Base-by-base conservation (phyloP, 2,329 filamentous ascomycete genomes). In the Stachybotrys chartarum region DNA sequence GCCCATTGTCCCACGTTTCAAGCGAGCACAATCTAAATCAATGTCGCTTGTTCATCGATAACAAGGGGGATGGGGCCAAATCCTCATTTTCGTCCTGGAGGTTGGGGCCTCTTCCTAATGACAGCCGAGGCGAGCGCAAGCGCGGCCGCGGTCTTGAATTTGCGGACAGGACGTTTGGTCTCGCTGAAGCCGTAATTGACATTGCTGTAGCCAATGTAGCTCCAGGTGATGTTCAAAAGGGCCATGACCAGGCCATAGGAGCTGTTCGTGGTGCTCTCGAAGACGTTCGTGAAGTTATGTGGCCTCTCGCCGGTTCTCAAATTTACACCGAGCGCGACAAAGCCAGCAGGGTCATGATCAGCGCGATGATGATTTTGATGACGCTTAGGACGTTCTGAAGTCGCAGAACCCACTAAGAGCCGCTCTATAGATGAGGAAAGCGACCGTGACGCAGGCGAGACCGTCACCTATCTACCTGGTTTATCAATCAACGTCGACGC, bases 221-320 rank as follows among this genome's bases (percentile, higher is more conserved):
- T 84, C 80, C 85, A 88, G 63, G 88, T 85, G 58, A 88, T 84
- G 61, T 87, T 88, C 75, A 87, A 88, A 0, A 89, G 71, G 0
- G 86, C 84, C 1, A 82, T 87, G n/a, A 87, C 84, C 39, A 87
- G 77, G 51, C 83, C 83, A 59, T 88, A 88, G 1, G 83, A 79
- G 60, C 79, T 85, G 7, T 82, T 81, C 1, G 82, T 86, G 6
- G 85, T 88, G 8, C 85, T 85, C 50, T 79, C 77, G 59, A 88
- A 89, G 10, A 83, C 80, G 56, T 85, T 77, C 59, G 70, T 68
- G 64, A 88, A 86, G 72, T 85, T 87, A 64, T 84, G 69, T 6
- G 82, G 82, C 63, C 83, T 81, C 42, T 75, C 64, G 51, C 81
- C 78, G 47, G 86, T 75, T 62, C 81, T 81, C 51, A 83, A 64